Base-by-base conservation (phyloP, 768 basidiomycete genomes). In the Glaciozyma antarctica region DNA sequence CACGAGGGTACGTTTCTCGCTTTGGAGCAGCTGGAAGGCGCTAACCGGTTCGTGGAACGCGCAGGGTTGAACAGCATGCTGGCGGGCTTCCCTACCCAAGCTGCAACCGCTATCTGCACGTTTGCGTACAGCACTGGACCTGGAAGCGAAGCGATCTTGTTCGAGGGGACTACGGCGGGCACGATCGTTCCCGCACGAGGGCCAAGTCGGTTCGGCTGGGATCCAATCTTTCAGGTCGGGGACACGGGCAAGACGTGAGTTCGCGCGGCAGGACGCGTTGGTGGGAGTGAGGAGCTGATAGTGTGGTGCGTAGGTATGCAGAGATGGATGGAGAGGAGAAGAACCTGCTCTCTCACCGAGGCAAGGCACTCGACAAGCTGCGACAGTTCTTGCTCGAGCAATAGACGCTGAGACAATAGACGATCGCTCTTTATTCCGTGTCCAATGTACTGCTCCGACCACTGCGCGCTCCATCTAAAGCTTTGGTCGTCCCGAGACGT, bases 111-210 rank as follows among this genome's bases (percentile, higher is more conserved):
- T 0, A 80, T 97, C 10, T 98, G 94, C 77, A 98, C 95, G 2
- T 98, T 98, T 72, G 94, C 93, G 9, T 98, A 95, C 75, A 88
- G 87, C 47, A 80, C 86, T 0, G 90, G 91, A 0, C 90, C 92
- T 30, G 85, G 83, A 75, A 67, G 82, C 3, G 86, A 90, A 64
- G 89, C 90, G 0, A 78, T 92, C 56, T 76, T 88, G 13, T 88
- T 88, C 63, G 93, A 95, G 73, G 94, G 94, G 0, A 80, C 83
- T 16, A 95, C 92, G 1, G 84, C 90, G 30, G 94, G 94, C 3
- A 81, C 77, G n/a, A 92, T 98, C 67, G 94, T 99, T 4, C 84
- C 85, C 30, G 82, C 93, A 1, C 78, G 93, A 52, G 94, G 94
- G 0, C 81, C 85, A 0, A 78, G 80, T 34, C 77, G 82, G 17